phyloP scores from a whole-genome alignment of 2,329 filamentous ascomycete genomes.

The Claviceps africana region DNA sequence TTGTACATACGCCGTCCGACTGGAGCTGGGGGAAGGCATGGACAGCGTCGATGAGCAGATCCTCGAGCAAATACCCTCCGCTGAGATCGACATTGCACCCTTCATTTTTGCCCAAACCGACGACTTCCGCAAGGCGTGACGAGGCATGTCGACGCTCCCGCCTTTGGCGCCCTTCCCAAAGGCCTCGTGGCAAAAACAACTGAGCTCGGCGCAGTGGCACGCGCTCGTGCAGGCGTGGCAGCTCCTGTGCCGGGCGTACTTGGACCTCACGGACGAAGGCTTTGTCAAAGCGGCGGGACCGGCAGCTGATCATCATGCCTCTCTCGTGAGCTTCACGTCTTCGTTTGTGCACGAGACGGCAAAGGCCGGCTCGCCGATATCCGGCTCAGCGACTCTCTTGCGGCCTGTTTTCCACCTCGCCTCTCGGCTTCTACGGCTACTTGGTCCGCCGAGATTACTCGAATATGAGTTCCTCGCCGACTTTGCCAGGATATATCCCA shows the following conservation, averaged over 20 bases:
- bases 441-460: constrained; percentile 36
- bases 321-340: constrained; percentile 24
- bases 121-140: constrained; percentile 15
- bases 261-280: constrained; percentile 41
- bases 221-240: constrained; percentile 66
- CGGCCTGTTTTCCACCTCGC: constrained; percentile 52
- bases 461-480: constrained; percentile 56
- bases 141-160: constrained; percentile 25
- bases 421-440: constrained; percentile 36
- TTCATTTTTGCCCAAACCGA: no score
- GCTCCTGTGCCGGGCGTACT: constrained; percentile 48
- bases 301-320: constrained; percentile 38
- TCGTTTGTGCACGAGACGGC: constrained; percentile 49
- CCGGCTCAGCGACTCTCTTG: constrained; percentile 32
- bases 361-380: constrained; percentile 12
- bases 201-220: constrained; percentile 62
- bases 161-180: constrained; percentile 67
- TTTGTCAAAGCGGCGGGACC: constrained; percentile 29
- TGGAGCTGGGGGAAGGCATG: background rate
- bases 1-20: background rate
- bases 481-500: constrained; percentile 52
- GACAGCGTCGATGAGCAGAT: background rate
- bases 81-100: background rate
- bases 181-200: constrained; percentile 47
- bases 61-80: background rate